A percentile compares a stretch with the other conserved stretches of the same genome.
phyloP scores from a whole-genome alignment of 2,329 filamentous ascomycete species.

The Decorospora gaudefroyi region DNA sequence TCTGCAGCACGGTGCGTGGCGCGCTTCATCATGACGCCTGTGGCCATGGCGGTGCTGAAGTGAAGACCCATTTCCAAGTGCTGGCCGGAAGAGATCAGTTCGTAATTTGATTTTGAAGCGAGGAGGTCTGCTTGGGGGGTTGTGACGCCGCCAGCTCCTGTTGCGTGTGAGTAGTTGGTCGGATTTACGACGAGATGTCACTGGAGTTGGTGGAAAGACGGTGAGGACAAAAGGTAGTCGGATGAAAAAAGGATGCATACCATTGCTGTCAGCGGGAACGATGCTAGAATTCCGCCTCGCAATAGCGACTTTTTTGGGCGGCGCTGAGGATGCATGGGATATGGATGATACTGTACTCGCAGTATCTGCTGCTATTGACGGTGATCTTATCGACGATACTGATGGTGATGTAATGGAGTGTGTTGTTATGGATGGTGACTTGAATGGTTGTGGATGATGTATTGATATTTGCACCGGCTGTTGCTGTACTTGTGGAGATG shows the following conservation, averaged over 20 bases:
- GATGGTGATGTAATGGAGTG: constrained; percentile 17
- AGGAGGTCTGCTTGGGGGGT: constrained; percentile 37
- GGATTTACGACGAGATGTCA: constrained; percentile 3
- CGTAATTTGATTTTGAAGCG: constrained; percentile 39
- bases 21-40: constrained; percentile 42
- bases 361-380: constrained; percentile 27
- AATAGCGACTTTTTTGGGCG: constrained; percentile 33
- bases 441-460: constrained; percentile 22
- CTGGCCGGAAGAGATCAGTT: constrained; percentile 36
- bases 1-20: constrained; percentile 39
- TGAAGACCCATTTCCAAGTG: constrained; percentile 41
- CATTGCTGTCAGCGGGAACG: constrained; percentile 29
- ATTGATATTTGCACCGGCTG: constrained; percentile 18
- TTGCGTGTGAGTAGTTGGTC: constrained; percentile 2
- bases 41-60: constrained; percentile 41
- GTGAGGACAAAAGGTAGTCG: background rate
- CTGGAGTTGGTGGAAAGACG: background rate
- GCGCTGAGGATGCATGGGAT: constrained; percentile 31
- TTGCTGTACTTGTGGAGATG: constrained; percentile 3
- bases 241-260: constrained; percentile 11
- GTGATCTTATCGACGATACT: constrained; percentile 24
- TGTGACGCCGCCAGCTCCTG: constrained; percentile 32
- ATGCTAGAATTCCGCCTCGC: constrained; percentile 29
- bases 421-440: constrained; percentile 17
- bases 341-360: constrained; percentile 33